Evolutionary conservation across 2,329 filamentous ascomycete species (phyloP).

Genomic region (Raffaelea deltoideospora): DNA sequence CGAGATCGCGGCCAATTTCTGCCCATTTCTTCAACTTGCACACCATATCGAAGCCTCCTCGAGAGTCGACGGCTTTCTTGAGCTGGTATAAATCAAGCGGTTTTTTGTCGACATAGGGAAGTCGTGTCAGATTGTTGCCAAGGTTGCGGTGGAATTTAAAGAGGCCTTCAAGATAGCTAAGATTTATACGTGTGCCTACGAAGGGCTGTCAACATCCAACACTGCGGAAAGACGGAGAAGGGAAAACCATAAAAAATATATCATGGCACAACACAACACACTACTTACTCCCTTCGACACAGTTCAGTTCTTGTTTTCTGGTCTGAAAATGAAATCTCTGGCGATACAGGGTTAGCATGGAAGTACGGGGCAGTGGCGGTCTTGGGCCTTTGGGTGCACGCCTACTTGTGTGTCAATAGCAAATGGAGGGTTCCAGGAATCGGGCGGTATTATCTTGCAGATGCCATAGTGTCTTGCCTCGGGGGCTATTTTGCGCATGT

Average conservation of each 20-base stretch:
- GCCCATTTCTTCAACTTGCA: conserved; percentile 99
- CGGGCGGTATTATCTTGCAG: conserved; percentile 89
- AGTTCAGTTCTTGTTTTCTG: conserved; percentile 90
- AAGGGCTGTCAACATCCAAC: conserved; percentile 1
- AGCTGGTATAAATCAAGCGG: conserved; percentile 89
- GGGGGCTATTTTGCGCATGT: conserved; percentile 79
- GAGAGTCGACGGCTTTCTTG: conserved; percentile 89
- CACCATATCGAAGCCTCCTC: conserved; percentile 89
- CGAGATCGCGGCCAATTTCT: conserved; percentile 88
- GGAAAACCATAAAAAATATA: too few species aligned
- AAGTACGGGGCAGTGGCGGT: not conserved
- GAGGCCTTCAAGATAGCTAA: conserved; percentile 90
- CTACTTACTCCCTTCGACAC: conserved; percentile 83
- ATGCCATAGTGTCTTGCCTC: conserved; percentile 82
- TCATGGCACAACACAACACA: not conserved
- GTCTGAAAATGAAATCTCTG: conserved; percentile 96
- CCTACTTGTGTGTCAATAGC: conserved; percentile 92
- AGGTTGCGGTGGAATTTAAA: conserved; percentile 95
- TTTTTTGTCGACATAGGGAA: conserved; percentile 95
- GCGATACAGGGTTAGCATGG: too few species aligned
- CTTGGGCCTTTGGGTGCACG: not conserved
- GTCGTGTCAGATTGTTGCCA: conserved; percentile 81
- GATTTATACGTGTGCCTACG: conserved; percentile 81
- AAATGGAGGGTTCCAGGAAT: conserved; percentile 86
- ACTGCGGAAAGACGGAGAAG: not conserved